Percentiles rank a stretch among this genome's conserved stretches.
Evolutionary conservation across 2,329 filamentous ascomycete species (phyloP).

Genomic region (Chaetomium strumarium): DNA sequence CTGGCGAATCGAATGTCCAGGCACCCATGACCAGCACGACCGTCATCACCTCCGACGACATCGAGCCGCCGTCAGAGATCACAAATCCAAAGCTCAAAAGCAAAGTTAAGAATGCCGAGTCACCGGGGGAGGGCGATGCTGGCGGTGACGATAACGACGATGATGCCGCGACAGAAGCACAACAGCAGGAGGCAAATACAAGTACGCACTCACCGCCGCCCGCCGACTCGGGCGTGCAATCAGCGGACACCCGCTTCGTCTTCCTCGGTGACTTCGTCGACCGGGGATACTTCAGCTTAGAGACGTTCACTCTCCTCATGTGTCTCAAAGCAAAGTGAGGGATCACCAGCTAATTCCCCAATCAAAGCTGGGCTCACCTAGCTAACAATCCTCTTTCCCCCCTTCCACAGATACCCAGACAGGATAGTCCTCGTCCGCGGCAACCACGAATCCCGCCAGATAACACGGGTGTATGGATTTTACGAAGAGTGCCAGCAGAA

Average conservation of each 20-base stretch:
- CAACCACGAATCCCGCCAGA: conserved; percentile 95
- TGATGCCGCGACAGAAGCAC: not conserved
- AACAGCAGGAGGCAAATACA: conserved; percentile 31
- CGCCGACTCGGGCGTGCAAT: conserved; percentile 38
- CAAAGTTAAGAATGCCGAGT: conserved; percentile 66
- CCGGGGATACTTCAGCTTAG: conserved; percentile 92
- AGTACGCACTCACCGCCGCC: conserved; percentile 38
- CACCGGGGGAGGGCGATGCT: conserved; percentile 41
- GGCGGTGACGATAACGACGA: conserved; percentile 40
- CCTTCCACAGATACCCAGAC: conserved; percentile 71
- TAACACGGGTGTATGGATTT: conserved; percentile 98
- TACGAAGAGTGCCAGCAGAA: conserved; percentile 98
- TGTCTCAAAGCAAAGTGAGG: conserved; percentile 73
- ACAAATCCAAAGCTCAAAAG: conserved; percentile 81
- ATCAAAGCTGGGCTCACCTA: conserved; percentile 1
- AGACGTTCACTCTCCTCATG: conserved; percentile 95
- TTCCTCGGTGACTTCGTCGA: conserved; percentile 90
- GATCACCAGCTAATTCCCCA: not conserved
- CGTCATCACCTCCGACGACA: conserved; percentile 81
- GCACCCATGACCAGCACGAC: conserved; percentile 62
- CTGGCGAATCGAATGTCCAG: conserved; percentile 69
- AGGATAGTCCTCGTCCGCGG: conserved; percentile 94
- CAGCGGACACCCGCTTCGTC: conserved; percentile 51
- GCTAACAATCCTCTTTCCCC: not conserved
- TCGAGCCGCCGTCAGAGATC: conserved; percentile 85